Conservation (phyloP, 1,284 basidiomycete genomes). For the Paramarasmius palmivorus region DNA sequence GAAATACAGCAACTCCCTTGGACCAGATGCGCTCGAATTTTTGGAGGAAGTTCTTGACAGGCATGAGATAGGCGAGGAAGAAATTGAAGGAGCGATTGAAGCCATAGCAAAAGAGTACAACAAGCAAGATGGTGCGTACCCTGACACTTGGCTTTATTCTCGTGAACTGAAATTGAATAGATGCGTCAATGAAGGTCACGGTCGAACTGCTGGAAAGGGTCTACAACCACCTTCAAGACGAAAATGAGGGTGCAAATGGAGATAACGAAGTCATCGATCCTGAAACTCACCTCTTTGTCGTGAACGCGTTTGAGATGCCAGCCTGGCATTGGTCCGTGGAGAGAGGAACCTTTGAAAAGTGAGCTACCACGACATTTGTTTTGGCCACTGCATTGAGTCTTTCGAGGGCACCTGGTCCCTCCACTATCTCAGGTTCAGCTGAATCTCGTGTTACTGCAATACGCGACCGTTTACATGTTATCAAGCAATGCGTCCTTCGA, state of each 20-base stretch:
- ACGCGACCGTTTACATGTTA: constrained; percentile 83
- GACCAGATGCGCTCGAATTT: constrained; percentile 71
- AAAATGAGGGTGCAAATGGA: constrained; percentile 55
- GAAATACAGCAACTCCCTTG: constrained; percentile 82
- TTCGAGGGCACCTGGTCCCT: constrained; percentile 45
- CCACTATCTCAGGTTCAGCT: constrained; percentile 76
- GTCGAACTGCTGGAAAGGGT: constrained; percentile 74
- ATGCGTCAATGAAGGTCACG: constrained; percentile 81
- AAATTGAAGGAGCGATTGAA: constrained; percentile 80
- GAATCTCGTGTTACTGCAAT: constrained; percentile 76
- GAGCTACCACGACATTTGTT: constrained; percentile 20
- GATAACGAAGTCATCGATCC: constrained; percentile 76
- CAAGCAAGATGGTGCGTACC: constrained; percentile 79
- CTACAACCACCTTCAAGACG: constrained; percentile 80
- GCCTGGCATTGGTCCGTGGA: constrained; percentile 87
- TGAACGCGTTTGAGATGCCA: constrained; percentile 95
- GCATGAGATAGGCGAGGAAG: constrained; percentile 69
- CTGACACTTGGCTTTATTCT: constrained; percentile 11
- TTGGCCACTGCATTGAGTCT: constrained; percentile 14
- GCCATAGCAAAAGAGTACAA: constrained; percentile 88
- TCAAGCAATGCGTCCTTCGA: constrained; percentile 86
- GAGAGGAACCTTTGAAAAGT: constrained; percentile 85
- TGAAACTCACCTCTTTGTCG: constrained; percentile 80
- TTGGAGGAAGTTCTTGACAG: constrained; percentile 67
- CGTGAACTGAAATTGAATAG: constrained; percentile 33